These are phyloP conservation scores for Pythium phragmitis DNA, from an alignment of 352 stramenopile species.

Conservation along the genomic window DNA sequence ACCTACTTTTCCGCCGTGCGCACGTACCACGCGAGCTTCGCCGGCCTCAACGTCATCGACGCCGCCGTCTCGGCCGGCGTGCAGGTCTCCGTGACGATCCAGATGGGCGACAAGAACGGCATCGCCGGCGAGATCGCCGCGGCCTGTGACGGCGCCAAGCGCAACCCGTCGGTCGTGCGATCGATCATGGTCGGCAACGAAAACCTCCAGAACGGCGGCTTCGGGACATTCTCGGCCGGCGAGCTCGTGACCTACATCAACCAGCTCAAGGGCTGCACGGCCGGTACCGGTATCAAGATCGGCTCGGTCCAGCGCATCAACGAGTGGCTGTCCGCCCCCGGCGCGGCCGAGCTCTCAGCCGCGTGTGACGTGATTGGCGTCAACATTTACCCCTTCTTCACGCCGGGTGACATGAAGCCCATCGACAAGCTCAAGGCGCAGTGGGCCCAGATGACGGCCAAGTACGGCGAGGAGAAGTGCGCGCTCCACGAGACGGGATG, in stretches of 20 bases:
- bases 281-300: slow-evolving; percentile 28
- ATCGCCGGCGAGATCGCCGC: slow-evolving; percentile 35
- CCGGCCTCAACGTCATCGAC: slow-evolving; percentile 37
- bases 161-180: slow-evolving; percentile 28
- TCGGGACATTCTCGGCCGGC: slow-evolving; percentile 24
- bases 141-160: slow-evolving; percentile 27
- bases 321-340: slow-evolving; percentile 48
- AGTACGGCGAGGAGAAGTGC: slow-evolving; percentile 39
- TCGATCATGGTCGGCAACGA: slow-evolving; percentile 46
- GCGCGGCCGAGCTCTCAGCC: slow-evolving; percentile 29
- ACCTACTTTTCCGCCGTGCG: slow-evolving; percentile 34
- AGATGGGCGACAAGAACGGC: slow-evolving; percentile 30
- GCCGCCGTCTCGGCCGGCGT: slow-evolving; percentile 27
- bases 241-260: slow-evolving; percentile 35
- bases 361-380: slow-evolving; percentile 38
- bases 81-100: slow-evolving; percentile 33
- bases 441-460: slow-evolving; percentile 39
- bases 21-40: slow-evolving; percentile 40
- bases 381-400: slow-evolving; percentile 84
- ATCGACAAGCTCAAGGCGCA: slow-evolving; percentile 57
- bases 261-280: slow-evolving; percentile 31
- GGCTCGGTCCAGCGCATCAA: slow-evolving; percentile 66
- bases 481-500: slow-evolving; percentile 61
- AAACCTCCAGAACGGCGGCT: slow-evolving; percentile 35
- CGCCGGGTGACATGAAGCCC: slow-evolving; percentile 28